Conservation (phyloP, 768 basidiomycete genomes). For the Trametopsis cervina region DNA sequence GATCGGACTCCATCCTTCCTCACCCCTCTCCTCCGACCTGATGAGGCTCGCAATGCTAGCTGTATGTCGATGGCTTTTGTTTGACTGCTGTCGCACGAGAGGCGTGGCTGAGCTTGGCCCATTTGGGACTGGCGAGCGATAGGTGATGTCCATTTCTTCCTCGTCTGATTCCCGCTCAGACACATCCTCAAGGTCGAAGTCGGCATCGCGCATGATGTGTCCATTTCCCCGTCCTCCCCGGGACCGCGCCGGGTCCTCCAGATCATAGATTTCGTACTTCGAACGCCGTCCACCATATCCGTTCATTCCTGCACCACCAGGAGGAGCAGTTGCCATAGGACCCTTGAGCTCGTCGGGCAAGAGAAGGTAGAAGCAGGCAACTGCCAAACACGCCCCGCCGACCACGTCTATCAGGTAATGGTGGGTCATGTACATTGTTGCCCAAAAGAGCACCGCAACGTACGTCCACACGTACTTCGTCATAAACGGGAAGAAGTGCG, state of each 20-base stretch:
- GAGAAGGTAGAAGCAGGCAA: conserved; percentile 80
- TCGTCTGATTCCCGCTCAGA: conserved; percentile 48
- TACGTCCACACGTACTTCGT: conserved; percentile 74
- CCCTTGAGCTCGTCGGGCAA: conserved; percentile 77
- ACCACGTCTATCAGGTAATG: conserved; percentile 99
- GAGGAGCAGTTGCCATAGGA: conserved; percentile 44
- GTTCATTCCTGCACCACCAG: conserved; percentile 31
- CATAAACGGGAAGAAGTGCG: conserved; percentile 86
- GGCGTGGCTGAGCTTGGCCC: conserved; percentile 29
- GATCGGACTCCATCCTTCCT: conserved; percentile 81
- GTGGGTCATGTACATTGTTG: conserved; percentile 97
- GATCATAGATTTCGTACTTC: conserved; percentile 75
- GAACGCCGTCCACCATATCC: conserved; percentile 28
- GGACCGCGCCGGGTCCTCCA: conserved; percentile 49
- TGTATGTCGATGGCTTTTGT: conserved; percentile 63
- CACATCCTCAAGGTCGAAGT: conserved; percentile 49
- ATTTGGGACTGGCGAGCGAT: conserved; percentile 50
- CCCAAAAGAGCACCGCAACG: conserved; percentile 87
- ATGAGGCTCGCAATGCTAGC: conserved; percentile 82
- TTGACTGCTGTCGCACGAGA: conserved; percentile 24
- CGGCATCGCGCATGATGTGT: conserved; percentile 34
- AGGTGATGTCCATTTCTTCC: conserved; percentile 62
- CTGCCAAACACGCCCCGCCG: conserved; percentile 86
- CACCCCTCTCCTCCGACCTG: conserved; percentile 68
- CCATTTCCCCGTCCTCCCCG: conserved; percentile 21